Evolutionary conservation across 2,329 filamentous ascomycete species (phyloP).

Genomic region (Lecanosticta acicola): DNA sequence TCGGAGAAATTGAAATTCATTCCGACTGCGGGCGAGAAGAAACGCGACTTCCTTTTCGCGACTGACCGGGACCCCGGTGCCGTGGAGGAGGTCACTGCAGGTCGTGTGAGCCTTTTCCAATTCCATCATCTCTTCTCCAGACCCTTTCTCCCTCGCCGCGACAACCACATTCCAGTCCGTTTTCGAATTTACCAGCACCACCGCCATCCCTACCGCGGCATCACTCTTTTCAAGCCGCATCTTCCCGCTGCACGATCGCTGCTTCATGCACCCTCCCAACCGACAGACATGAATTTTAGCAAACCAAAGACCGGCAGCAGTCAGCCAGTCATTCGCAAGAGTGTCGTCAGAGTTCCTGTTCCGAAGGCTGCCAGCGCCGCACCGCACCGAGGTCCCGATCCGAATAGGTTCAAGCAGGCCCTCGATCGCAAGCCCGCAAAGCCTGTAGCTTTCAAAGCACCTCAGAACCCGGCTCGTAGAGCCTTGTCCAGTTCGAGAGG

Average conservation of each 20-base stretch:
- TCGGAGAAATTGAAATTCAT: no score
- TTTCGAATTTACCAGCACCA: slow-evolving; percentile 5
- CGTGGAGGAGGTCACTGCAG: no score
- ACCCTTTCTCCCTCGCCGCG: not conserved
- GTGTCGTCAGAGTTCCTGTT: slow-evolving; percentile 23
- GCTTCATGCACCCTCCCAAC: not conserved
- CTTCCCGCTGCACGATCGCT: not conserved
- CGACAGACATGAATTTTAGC: slow-evolving; percentile 22
- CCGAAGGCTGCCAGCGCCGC: slow-evolving; percentile 8
- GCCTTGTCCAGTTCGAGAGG: slow-evolving; percentile 23
- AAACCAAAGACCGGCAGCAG: slow-evolving; percentile 15
- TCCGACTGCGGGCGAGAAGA: no score
- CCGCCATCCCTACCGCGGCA: slow-evolving; percentile 12
- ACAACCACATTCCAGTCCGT: not conserved
- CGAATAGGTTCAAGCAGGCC: slow-evolving; percentile 23
- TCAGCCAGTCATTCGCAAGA: slow-evolving; percentile 24
- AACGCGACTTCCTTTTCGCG: not conserved
- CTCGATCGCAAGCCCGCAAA: slow-evolving; percentile 17
- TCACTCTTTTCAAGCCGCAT: no score
- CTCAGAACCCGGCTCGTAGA: slow-evolving; percentile 16
- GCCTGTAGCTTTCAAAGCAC: slow-evolving; percentile 11
- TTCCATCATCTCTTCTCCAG: not conserved
- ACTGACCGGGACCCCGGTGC: no score
- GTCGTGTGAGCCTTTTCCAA: not conserved
- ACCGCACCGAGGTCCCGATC: slow-evolving; percentile 9